A percentile compares a stretch with the other conserved stretches of the same genome.
Evolutionary conservation across 2,329 filamentous ascomycete genomes (phyloP).

Genomic region (Monilinia polystroma): DNA sequence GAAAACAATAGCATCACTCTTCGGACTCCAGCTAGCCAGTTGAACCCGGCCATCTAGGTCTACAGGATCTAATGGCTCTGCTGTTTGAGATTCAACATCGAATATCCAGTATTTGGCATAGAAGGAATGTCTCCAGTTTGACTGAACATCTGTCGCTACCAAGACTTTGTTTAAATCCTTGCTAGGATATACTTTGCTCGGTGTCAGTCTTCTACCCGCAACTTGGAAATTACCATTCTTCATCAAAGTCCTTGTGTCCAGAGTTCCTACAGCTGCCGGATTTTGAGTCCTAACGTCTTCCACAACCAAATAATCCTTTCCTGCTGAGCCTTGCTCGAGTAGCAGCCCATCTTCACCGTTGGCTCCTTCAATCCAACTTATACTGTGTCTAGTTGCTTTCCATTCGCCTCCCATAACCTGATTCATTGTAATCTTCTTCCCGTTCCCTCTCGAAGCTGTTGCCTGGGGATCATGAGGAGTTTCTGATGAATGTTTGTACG

Average conservation of each 20-base stretch:
- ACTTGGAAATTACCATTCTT: slow-evolving; percentile 62
- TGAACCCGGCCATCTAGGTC: slow-evolving; percentile 68
- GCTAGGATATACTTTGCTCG: slow-evolving; percentile 69
- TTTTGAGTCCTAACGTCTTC: slow-evolving; percentile 73
- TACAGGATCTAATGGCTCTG: slow-evolving; percentile 72
- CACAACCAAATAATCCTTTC: slow-evolving; percentile 76
- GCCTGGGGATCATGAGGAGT: slow-evolving; percentile 68
- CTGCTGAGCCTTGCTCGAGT: slow-evolving; percentile 62
- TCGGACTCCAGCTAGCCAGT: slow-evolving; percentile 85
- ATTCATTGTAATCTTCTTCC: slow-evolving; percentile 71
- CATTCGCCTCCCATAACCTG: slow-evolving; percentile 68
- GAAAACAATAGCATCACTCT: slow-evolving; percentile 84
- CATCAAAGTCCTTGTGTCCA: slow-evolving; percentile 70
- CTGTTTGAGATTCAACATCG: slow-evolving; percentile 77
- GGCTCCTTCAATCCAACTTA: slow-evolving; percentile 75
- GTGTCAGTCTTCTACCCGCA: slow-evolving; percentile 53
- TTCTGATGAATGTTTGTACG: slow-evolving; percentile 63
- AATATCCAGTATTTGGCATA: slow-evolving; percentile 88
- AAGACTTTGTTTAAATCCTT: slow-evolving; percentile 83
- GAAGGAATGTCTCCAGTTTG: slow-evolving; percentile 88
- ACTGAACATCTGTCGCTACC: slow-evolving; percentile 67
- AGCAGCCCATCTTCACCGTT: slow-evolving; percentile 80
- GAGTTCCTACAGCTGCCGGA: slow-evolving; percentile 43
- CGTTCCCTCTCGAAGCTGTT: slow-evolving; percentile 58
- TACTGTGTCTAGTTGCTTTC: slow-evolving; percentile 60